These are phyloP conservation scores for Forsythia viridissima DNA, from an alignment of 257 asterid species.

Conservation along the genomic window DNA sequence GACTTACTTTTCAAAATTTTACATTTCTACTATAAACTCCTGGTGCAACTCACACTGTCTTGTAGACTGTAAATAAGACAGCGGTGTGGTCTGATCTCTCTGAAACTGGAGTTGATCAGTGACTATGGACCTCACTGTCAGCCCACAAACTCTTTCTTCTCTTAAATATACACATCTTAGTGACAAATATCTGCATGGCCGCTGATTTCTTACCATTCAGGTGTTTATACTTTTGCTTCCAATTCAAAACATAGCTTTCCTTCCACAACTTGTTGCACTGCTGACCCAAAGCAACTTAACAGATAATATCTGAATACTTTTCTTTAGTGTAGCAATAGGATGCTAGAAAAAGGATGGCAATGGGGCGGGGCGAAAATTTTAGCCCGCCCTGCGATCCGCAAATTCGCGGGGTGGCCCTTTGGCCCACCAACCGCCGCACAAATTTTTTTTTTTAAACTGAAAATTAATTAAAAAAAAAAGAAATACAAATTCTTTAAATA, in stretches of 20 bases:
- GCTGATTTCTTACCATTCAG: not conserved
- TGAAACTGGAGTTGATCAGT: not conserved
- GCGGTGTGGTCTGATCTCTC: no score
- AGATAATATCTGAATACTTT: not conserved
- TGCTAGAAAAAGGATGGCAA: no score
- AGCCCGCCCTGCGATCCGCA: no score
- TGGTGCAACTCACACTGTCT: no score
- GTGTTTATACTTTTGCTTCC: constrained; percentile 3
- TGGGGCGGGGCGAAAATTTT: no score
- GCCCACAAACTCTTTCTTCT: no score
- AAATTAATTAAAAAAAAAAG: no score
- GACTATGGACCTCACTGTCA: not conserved
- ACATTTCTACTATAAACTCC: not conserved
- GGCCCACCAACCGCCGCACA: no score
- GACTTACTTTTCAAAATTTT: not conserved
- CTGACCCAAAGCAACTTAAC: not conserved
- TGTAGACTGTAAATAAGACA: not conserved
- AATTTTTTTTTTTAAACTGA: no score
- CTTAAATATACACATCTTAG: not conserved
- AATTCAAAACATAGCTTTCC: not conserved
- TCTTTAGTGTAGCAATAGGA: not conserved
- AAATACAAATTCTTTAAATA: no score
- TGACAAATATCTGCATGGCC: not conserved
- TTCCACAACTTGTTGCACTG: not conserved
- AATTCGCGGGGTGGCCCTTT: no score